Conservation (phyloP, 2,329 filamentous ascomycete genomes). For the Nectriaceae sp. region DNA sequence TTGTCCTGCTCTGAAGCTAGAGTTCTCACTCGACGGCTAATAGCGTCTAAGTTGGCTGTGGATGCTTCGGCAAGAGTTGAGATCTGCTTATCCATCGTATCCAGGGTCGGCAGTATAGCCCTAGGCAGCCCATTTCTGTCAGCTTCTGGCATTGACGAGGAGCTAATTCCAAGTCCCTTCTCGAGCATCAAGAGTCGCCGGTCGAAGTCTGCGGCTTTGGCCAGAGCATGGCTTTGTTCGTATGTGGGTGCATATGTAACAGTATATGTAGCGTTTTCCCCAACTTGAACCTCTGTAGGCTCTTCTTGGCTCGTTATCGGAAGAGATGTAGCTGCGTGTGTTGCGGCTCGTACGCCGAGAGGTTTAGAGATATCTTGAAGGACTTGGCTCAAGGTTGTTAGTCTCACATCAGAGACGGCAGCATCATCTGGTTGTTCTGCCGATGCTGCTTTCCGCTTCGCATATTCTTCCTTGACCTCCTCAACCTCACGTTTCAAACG, state of each 20-base stretch:
- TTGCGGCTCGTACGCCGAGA: conserved; percentile 12
- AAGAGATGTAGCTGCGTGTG: conserved; percentile 13
- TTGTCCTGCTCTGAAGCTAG: conserved; percentile 72
- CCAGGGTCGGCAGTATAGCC: conserved; percentile 80
- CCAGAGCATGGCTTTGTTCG: conserved; percentile 70
- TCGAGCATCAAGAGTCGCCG: conserved; percentile 77
- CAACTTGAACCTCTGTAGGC: conserved; percentile 18
- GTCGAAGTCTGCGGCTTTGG: conserved; percentile 87
- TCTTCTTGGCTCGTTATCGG: conserved; percentile 15
- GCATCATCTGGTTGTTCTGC: conserved; percentile 49
- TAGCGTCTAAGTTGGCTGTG: conserved; percentile 71
- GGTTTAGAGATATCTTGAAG: conserved; percentile 64
- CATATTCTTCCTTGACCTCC: conserved; percentile 66
- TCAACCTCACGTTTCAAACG: conserved; percentile 81
- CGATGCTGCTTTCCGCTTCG: conserved; percentile 51
- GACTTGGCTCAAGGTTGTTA: conserved; percentile 70
- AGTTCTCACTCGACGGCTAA: conserved; percentile 69
- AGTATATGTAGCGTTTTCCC: conserved; percentile 56
- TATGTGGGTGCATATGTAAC: conserved; percentile 66
- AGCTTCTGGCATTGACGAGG: conserved; percentile 64
- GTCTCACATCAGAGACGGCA: conserved; percentile 28
- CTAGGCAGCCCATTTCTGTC: conserved; percentile 57
- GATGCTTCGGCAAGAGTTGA: conserved; percentile 72
- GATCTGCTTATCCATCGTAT: conserved; percentile 79
- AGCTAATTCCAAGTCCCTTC: conserved; percentile 76